phyloP scores from a whole-genome alignment of 208 protist genomes.

The Crithidia acanthocephali region DNA sequence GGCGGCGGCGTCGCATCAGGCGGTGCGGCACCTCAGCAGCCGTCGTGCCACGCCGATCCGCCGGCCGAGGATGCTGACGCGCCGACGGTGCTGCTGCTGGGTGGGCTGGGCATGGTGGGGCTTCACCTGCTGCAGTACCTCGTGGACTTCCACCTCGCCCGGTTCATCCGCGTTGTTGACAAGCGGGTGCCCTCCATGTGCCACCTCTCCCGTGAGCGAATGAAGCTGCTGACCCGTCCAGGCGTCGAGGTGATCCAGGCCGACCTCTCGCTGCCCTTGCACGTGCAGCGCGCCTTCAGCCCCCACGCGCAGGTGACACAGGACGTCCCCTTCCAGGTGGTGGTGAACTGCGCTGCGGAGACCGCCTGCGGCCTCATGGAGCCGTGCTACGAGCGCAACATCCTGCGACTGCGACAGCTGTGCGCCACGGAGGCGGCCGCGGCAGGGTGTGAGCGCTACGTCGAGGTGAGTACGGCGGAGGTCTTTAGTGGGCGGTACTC shows the following conservation, averaged over 20 bases:
- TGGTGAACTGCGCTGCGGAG: slow-evolving; percentile 91
- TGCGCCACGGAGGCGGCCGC: slow-evolving; percentile 51
- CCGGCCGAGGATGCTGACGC: slow-evolving; percentile 2
- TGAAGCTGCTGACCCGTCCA: slow-evolving; percentile 44
- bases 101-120: slow-evolving; percentile 91
- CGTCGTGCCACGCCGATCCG: not conserved
- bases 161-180: slow-evolving; percentile 46
- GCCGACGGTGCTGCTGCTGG: slow-evolving; percentile 61
- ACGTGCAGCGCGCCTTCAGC: slow-evolving; percentile 72
- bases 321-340: slow-evolving; percentile 36
- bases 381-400: slow-evolving; percentile 72
- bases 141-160: slow-evolving; percentile 40
- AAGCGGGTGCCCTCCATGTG: slow-evolving; percentile 51
- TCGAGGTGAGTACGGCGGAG: slow-evolving; percentile 93
- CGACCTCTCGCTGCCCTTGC: slow-evolving; percentile 32
- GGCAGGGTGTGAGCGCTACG: slow-evolving; percentile 64
- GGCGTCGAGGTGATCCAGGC: slow-evolving; percentile 86
- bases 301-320: not conserved
- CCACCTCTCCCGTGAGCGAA: slow-evolving; percentile 45
- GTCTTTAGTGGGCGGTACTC: slow-evolving; percentile 68
- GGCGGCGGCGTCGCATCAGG: not conserved
- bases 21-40: not conserved
- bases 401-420: slow-evolving; percentile 64
- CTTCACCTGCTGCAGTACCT: slow-evolving; percentile 87
- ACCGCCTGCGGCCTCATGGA: slow-evolving; percentile 84